A percentile compares a stretch with the other conserved stretches of the same genome.
These are phyloP conservation scores for Priceomyces melissophilus DNA, from an alignment of 805 yeast species.

Conservation along the genomic window DNA sequence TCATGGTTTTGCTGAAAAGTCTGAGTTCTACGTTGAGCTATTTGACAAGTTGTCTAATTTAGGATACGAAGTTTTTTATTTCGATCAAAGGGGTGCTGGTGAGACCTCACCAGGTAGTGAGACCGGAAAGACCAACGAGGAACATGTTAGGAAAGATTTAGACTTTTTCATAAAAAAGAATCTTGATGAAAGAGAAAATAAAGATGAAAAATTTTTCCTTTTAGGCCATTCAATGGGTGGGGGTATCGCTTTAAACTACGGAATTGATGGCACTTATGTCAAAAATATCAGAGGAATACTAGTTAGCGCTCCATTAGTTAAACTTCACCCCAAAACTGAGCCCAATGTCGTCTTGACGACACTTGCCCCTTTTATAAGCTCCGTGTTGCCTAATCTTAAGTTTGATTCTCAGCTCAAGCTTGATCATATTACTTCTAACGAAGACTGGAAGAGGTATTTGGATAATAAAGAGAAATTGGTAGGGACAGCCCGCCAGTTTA, in stretches of 20 bases:
- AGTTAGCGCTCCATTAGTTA: constrained; percentile 58
- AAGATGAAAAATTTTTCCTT: constrained; percentile 43
- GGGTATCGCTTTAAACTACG: constrained; percentile 63
- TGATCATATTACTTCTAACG: constrained; percentile 54
- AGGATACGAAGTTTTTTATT: constrained; percentile 67
- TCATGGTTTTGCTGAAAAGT: constrained; percentile 71
- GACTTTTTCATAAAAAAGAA: constrained; percentile 52
- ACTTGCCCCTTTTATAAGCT: constrained; percentile 37
- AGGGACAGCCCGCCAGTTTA: constrained; percentile 56
- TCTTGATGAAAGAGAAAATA: constrained; percentile 29
- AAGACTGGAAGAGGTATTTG: constrained; percentile 45
- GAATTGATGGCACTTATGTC: constrained; percentile 49
- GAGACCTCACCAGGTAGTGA: constrained; percentile 52
- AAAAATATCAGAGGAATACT: constrained; percentile 45
- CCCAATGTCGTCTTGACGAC: constrained; percentile 47
- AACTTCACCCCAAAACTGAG: constrained; percentile 53
- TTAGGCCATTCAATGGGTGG: constrained; percentile 85
- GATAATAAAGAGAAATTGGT: constrained; percentile 34
- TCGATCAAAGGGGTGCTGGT: constrained; percentile 78
- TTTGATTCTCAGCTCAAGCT: constrained; percentile 53
- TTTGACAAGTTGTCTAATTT: constrained; percentile 48
- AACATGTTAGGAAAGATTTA: constrained; percentile 54
- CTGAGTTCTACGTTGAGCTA: constrained; percentile 45
- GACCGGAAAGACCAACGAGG: constrained; percentile 57
- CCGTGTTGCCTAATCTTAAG: constrained; percentile 44